Evolutionary conservation across 108 stramenopile species (phyloP), one percentile per base, ranked within the genome.

Genomic region (Nitzschia sp.): DNA sequence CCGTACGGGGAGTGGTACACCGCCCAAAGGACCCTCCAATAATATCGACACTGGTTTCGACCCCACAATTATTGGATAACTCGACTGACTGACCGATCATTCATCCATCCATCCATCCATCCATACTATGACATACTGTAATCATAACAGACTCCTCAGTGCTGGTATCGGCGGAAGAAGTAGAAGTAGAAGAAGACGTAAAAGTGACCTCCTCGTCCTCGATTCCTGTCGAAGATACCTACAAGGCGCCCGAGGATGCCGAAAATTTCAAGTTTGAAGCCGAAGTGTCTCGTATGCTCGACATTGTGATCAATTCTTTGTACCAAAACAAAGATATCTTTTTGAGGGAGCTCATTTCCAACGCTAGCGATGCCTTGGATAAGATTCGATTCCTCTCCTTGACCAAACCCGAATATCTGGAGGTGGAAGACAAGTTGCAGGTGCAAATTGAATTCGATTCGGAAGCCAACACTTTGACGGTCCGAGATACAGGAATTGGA

Each of bases 311-410:
- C 72, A 99, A 99, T 81, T 97, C 96, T 19, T 91, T 99, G 36
- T 99, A 99, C 90, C 96, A 97, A 75, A 99, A 97, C 91, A 98
- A 96, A 74, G 98, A 99, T 50, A 86, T 98, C 44, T 97, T 96
- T 78, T 78, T 98, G 21, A 88, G 97, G 44, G 95, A 96, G 54
- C 72, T 99, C 27, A 98, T 99, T 65, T 96, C 96, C 60, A 98
- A 98, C 70, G 97, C 97, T n/a, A 93, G 93, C 30, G 99, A 98
- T 68, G 99, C 99, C 15, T 82, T 99, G 1, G 99, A 99, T 81
- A 99, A 99, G 82, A 87, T 98, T 35, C 91, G 99, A 15, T 99
- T 98, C 90, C 69, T 98, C 33, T 70, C 89, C 6, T 76, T 99
- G 30, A 89, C 96, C 38, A 85, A 96, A 36, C 78, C 90, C n/a